Conservation (phyloP, 2,329 filamentous ascomycete genomes). For the Colletotrichum sp. region DNA sequence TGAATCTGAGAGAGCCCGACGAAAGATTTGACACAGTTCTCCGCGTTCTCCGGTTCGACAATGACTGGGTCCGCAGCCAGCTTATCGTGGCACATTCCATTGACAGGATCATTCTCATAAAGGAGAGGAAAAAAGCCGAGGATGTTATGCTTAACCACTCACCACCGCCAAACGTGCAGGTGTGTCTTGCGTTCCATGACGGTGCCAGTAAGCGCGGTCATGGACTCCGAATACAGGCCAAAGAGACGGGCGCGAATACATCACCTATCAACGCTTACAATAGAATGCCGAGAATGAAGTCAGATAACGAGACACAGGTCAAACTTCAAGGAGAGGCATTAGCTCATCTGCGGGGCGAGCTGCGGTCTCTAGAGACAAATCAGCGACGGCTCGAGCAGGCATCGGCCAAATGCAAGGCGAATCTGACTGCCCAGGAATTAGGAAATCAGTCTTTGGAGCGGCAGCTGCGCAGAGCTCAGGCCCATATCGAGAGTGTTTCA, state of each 20-base stretch:
- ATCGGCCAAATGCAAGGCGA: slow-evolving; percentile 52
- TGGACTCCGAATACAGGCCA: slow-evolving; percentile 13
- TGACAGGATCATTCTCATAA: slow-evolving; percentile 84
- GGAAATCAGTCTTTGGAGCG: slow-evolving; percentile 50
- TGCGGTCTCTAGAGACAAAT: slow-evolving; percentile 56
- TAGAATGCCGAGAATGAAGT: slow-evolving; percentile 75
- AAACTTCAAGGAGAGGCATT: slow-evolving; percentile 53
- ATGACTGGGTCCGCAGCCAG: slow-evolving; percentile 78
- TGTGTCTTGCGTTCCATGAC: slow-evolving; percentile 74
- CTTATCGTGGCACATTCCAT: slow-evolving; percentile 83
- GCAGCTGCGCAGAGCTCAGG: slow-evolving; percentile 64
- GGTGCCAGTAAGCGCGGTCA: slow-evolving; percentile 38
- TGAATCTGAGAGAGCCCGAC: slow-evolving; percentile 75
- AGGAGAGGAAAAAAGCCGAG: slow-evolving; percentile 69
- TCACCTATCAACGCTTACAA: slow-evolving; percentile 51
- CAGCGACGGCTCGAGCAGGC: slow-evolving; percentile 52
- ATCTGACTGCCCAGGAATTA: slow-evolving; percentile 47
- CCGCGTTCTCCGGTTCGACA: slow-evolving; percentile 81
- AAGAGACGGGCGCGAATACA: slow-evolving; percentile 30
- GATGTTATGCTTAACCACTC: slow-evolving; percentile 69
- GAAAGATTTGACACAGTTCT: slow-evolving; percentile 76
- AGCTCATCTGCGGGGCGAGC: slow-evolving; percentile 59
- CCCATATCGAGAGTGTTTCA: slow-evolving; percentile 56
- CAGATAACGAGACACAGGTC: slow-evolving; percentile 74
- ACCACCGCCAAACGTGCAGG: slow-evolving; percentile 71